These are phyloP conservation scores for Pythium chondricola DNA, from an alignment of 352 stramenopile genomes.

Conservation along the genomic window DNA sequence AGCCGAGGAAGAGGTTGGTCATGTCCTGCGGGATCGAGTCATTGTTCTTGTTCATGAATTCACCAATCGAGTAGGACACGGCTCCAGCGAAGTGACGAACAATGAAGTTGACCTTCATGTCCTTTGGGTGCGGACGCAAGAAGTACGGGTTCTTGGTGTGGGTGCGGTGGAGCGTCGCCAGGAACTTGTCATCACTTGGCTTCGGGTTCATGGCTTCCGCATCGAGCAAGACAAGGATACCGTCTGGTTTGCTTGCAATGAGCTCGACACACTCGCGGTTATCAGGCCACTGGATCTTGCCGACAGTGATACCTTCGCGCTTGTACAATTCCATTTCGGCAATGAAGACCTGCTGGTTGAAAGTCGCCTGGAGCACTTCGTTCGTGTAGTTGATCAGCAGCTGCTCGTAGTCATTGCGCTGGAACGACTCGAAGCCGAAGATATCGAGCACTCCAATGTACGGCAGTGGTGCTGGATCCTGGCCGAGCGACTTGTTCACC, in stretches of 20 bases:
- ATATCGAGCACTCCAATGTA: conserved; percentile 91
- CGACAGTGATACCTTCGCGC: conserved; percentile 86
- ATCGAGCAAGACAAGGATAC: conserved; percentile 80
- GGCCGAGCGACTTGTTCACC: conserved; percentile 84
- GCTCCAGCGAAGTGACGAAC: conserved; percentile 87
- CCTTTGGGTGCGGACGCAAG: conserved; percentile 75
- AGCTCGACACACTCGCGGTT: conserved; percentile 90
- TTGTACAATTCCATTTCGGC: conserved; percentile 88
- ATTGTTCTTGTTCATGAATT: conserved; percentile 91
- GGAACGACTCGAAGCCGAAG: conserved; percentile 89
- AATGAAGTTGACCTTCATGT: conserved; percentile 88
- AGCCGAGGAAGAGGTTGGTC: conserved; percentile 72
- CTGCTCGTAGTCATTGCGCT: conserved; percentile 90
- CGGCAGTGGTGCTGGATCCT: conserved; percentile 67
- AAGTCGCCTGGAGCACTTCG: conserved; percentile 81
- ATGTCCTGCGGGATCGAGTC: conserved; percentile 84
- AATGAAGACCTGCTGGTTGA: conserved; percentile 89
- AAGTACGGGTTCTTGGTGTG: conserved; percentile 85
- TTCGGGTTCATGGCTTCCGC: conserved; percentile 88
- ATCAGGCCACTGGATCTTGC: conserved; percentile 88
- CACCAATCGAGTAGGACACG: conserved; percentile 86
- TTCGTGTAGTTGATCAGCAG: conserved; percentile 90
- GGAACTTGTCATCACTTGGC: conserved; percentile 85
- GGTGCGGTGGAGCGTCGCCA: conserved; percentile 76
- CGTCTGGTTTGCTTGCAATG: conserved; percentile 75